phyloP scores from a whole-genome alignment of 2,329 filamentous ascomycete species.

The Colletotrichum tanaceti region DNA sequence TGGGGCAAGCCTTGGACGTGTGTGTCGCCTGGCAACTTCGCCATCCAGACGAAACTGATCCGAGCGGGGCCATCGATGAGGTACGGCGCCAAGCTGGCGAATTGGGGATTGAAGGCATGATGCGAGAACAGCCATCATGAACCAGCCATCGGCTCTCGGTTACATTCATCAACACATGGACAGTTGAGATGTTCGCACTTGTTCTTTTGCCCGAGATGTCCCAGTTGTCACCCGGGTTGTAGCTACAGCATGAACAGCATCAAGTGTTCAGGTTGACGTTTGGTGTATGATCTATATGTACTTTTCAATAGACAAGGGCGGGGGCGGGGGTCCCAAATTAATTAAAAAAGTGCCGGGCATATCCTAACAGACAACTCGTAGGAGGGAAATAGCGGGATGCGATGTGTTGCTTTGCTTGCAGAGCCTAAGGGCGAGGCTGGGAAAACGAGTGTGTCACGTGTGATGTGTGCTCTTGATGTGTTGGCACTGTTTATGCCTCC shows the following conservation, averaged over 20 bases:
- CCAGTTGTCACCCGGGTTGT: no score
- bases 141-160: not conserved
- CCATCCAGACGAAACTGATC: slow-evolving; percentile 75
- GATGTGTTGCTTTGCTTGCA: not conserved
- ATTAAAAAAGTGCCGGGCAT: no score
- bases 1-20: slow-evolving; percentile 80
- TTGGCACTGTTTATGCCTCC: not conserved
- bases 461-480: not conserved
- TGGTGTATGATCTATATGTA: not conserved
- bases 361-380: not conserved
- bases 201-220: not conserved
- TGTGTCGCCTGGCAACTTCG: slow-evolving; percentile 90
- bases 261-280: not conserved
- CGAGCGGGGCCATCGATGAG: slow-evolving; percentile 68
- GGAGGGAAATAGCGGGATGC: not conserved
- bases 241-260: not conserved
- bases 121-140: not conserved
- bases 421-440: not conserved
- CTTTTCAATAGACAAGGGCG: no score
- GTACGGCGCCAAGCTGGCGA: slow-evolving; percentile 64
- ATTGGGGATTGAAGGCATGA: slow-evolving; percentile 56
- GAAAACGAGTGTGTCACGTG: not conserved
- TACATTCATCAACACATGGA: no score
- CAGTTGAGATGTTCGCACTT: not conserved
- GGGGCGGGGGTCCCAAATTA: no score